Base-by-base conservation (phyloP, 257 asterid species). In the Scutellaria galericulata region DNA sequence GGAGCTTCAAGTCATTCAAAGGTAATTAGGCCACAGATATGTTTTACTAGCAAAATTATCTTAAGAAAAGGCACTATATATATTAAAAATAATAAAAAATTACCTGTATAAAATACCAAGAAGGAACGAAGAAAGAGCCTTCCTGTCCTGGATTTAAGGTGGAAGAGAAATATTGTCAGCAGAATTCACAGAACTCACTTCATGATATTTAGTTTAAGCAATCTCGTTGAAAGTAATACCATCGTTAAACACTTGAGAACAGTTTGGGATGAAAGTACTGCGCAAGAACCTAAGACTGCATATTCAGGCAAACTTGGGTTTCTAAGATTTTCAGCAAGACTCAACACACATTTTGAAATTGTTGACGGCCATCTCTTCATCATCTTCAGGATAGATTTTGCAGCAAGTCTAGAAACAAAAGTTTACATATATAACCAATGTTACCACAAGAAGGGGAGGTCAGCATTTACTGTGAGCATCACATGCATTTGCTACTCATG, bases 281-380 rank as follows among this genome's bases (percentile, higher is more conserved):
- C 86, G 82, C 99, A 95, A 75, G 99, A 95, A 73, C 99, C 99
- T 80, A 95, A 87, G 69, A 95, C 98, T 52, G 86, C 89, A 86
- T 87, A 75, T 85, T 95, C 99, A 10, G 96, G 92, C 72, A 92
- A 75, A 83, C 84, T 80, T 27, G 97, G 79, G 72, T 79, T 78
- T 79, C 86, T 85, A 72, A 95, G 77, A 72, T 88, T 92, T 67
- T 79, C 96, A 76, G 92, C 77, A 66, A 95, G 88, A 70, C 80
- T 81, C 71, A 87, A 73, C 68, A 95, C 94, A 82, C 87, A 87
- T 63, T 86, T 90, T 70, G 98, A 87, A 79, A 89, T 92, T 70
- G 96, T 86, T 75, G 98, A 87, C 27, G 99, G 99, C 99, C 99
- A 95, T 79, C 96, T 85, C 78, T 92, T 92, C 88, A 92, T 86